Percentiles rank a stretch among this genome's conserved stretches.
These are phyloP conservation scores for Narthecium ossifragum DNA, from an alignment of 106 monocot species.

Conservation along the genomic window DNA sequence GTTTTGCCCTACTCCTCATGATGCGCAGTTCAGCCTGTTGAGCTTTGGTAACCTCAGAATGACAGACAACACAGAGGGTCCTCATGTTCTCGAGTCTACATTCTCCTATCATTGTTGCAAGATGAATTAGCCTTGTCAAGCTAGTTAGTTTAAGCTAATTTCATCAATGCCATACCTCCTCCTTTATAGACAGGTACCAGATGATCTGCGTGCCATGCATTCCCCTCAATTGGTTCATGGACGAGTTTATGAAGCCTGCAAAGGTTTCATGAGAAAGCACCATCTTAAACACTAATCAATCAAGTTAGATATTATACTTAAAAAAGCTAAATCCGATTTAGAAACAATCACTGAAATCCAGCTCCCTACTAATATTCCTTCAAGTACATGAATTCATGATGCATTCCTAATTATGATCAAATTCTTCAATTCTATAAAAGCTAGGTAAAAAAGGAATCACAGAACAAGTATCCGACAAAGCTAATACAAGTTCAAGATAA, in stretches of 20 bases:
- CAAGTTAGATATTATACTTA: no score
- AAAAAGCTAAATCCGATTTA: no score
- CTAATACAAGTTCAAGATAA: no score
- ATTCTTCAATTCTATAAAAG: no score
- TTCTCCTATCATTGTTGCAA: conserved; percentile 50
- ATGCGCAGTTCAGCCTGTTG: conserved; percentile 42
- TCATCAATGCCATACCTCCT: conserved; percentile 86
- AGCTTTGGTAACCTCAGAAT: conserved; percentile 69
- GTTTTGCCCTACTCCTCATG: conserved; percentile 41
- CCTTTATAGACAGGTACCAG: conserved; percentile 86
- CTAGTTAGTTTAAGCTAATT: no score
- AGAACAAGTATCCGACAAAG: no score
- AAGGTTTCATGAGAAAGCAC: background rate
- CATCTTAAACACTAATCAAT: background rate
- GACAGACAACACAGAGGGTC: conserved; percentile 94
- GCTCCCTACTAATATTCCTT: no score
- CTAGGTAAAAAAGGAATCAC: no score
- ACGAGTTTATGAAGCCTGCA: conserved; percentile 75
- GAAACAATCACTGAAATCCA: no score
- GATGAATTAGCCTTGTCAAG: conserved; percentile 3
- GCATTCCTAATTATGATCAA: no score
- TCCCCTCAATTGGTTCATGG: conserved; percentile 77
- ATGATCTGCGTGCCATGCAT: conserved; percentile 99
- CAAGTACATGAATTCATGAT: no score
- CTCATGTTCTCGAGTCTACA: conserved; percentile 94